These are phyloP conservation scores for Tuber aestivum DNA, from an alignment of 495 filamentous ascomycete species.

Conservation along the genomic window DNA sequence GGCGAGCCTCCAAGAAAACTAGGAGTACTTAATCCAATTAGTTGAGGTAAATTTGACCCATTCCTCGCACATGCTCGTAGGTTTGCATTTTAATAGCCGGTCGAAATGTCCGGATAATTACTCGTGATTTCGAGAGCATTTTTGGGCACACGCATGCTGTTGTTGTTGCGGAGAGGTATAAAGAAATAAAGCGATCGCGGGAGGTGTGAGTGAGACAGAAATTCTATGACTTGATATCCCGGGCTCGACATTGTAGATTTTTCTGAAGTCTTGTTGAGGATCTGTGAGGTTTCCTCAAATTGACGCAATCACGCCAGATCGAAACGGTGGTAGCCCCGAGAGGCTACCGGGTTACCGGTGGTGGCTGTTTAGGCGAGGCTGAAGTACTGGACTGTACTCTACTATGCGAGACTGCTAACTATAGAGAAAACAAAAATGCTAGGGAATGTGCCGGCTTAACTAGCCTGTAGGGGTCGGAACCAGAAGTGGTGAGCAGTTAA, in stretches of 20 bases:
- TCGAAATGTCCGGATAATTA: constrained; percentile 4
- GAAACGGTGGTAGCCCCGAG: no score
- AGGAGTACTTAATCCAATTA: not conserved
- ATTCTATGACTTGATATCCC: not conserved
- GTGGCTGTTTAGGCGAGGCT: no score
- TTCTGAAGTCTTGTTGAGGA: not conserved
- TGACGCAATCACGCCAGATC: no score
- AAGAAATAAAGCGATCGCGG: not conserved
- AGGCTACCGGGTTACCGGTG: no score
- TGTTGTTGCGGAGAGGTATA: not conserved
- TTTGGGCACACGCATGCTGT: not conserved
- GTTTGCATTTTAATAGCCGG: constrained; percentile 3
- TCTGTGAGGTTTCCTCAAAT: not conserved
- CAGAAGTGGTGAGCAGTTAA: no score
- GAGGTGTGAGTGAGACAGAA: not conserved
- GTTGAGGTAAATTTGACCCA: constrained; percentile 3
- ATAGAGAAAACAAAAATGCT: no score
- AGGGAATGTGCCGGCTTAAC: no score
- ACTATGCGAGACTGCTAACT: no score
- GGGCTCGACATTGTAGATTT: not conserved
- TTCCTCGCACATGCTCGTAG: constrained; percentile 2
- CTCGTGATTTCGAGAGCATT: constrained; percentile 29
- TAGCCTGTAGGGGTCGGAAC: no score
- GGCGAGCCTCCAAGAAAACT: constrained; percentile 33
- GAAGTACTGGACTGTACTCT: no score